Percentiles rank a stretch among this genome's conserved stretches.
These are phyloP conservation scores for Aspergillus felis DNA, from an alignment of 2,329 filamentous ascomycete genomes.

Conservation along the genomic window DNA sequence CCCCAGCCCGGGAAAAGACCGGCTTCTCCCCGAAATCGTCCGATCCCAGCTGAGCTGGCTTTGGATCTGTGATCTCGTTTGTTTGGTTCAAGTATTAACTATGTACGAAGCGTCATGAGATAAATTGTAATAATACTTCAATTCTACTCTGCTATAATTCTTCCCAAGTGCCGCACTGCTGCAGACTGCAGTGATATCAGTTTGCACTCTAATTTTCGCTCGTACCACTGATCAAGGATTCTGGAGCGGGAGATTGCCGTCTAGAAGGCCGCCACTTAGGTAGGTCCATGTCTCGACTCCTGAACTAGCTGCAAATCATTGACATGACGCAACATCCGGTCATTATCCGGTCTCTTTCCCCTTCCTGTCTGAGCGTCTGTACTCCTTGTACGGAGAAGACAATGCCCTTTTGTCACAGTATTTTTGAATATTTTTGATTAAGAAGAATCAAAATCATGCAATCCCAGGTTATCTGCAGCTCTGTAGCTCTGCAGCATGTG, in stretches of 20 bases:
- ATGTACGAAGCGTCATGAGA: neutral
- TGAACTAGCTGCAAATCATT: conserved; percentile 22
- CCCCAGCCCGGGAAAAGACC: conserved; percentile 4
- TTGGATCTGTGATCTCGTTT: neutral
- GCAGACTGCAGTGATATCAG: neutral
- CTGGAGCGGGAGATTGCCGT: conserved; percentile 21
- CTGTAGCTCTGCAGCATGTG: too few species aligned
- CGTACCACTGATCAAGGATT: neutral
- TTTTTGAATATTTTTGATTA: too few species aligned
- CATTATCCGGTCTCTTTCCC: neutral
- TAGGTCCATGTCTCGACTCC: conserved; percentile 19
- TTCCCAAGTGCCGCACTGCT: too few species aligned
- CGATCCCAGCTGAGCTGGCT: conserved; percentile 7
- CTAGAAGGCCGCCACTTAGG: conserved; percentile 22
- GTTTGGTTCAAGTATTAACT: neutral
- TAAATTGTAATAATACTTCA: too few species aligned
- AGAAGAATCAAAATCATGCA: neutral
- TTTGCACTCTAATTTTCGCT: conserved; percentile 1
- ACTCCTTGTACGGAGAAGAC: too few species aligned
- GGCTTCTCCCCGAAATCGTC: conserved; percentile 18
- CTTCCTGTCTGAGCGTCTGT: neutral
- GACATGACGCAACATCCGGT: conserved; percentile 16
- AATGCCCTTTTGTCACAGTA: too few species aligned
- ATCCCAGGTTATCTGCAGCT: neutral
- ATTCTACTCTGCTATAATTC: too few species aligned